Conservation (phyloP, 768 basidiomycete genomes). For the Saitozyma sp. region DNA sequence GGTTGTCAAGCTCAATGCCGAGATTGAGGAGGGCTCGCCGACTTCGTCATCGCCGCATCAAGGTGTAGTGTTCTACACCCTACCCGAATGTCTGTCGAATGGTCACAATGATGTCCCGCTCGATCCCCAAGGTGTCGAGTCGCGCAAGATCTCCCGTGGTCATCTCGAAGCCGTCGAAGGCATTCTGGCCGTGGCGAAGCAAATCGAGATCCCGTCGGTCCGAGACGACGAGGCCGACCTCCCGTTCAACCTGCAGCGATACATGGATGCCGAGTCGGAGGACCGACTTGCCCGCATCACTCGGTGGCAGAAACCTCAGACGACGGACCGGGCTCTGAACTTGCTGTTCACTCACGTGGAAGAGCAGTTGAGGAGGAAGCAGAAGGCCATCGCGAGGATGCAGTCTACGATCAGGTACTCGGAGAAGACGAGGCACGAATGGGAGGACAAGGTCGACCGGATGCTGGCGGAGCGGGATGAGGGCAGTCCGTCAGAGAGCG, state of each 20-base stretch:
- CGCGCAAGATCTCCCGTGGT: conserved; percentile 57
- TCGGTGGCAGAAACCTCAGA: conserved; percentile 80
- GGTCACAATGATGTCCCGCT: conserved; percentile 26
- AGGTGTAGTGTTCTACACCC: conserved; percentile 38
- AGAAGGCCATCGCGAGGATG: conserved; percentile 91
- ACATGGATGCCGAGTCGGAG: conserved; percentile 87
- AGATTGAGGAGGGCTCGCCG: conserved; percentile 68
- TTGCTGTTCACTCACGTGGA: conserved; percentile 85
- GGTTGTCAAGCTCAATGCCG: conserved; percentile 71
- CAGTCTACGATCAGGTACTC: conserved; percentile 96
- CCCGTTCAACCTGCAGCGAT: conserved; percentile 85
- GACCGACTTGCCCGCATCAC: conserved; percentile 78
- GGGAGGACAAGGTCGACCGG: conserved; percentile 83
- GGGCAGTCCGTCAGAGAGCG: conserved; percentile 57
- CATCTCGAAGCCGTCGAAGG: conserved; percentile 84
- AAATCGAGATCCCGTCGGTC: conserved; percentile 81
- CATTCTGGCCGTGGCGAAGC: conserved; percentile 72
- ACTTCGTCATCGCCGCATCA: conserved; percentile 34
- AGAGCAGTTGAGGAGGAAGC: conserved; percentile 85
- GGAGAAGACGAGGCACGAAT: conserved; percentile 95
- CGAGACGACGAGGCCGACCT: conserved; percentile 82
- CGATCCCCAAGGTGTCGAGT: conserved; percentile 32
- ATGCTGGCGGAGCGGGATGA: conserved; percentile 63
- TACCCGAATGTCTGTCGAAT: conserved; percentile 34
- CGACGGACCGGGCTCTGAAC: conserved; percentile 78